phyloP scores from a whole-genome alignment of 2,329 filamentous ascomycete species.

The Cladosporium cucumerinum region DNA sequence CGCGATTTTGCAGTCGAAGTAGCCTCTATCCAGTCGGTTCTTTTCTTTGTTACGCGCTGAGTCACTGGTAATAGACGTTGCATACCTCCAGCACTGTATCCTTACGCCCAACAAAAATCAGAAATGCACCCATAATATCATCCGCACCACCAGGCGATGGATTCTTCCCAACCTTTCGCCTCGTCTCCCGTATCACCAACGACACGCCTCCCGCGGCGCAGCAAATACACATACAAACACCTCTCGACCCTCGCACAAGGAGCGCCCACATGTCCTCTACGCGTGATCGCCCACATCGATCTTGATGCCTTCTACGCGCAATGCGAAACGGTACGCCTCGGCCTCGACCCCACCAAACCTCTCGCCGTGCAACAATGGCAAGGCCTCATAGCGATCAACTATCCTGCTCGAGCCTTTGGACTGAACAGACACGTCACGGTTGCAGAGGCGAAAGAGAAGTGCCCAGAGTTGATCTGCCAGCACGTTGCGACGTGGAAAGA shows the following conservation, averaged over 20 bases:
- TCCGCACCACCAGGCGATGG: constrained; percentile 5
- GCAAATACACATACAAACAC: constrained; percentile 81
- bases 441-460: constrained; percentile 79
- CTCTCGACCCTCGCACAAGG: constrained; percentile 71
- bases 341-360: constrained; percentile 69
- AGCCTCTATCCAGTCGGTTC: neutral
- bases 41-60: neutral
- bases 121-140: constrained; percentile 5
- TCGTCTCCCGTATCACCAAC: constrained; percentile 30
- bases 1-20: neutral
- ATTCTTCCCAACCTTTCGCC: constrained; percentile 25
- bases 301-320: constrained; percentile 95
- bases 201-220: constrained; percentile 42
- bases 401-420: constrained; percentile 77
- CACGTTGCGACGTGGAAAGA: constrained; percentile 95
- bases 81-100: neutral
- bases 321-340: constrained; percentile 87
- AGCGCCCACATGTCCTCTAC: constrained; percentile 70
- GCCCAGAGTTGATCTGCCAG: constrained; percentile 78
- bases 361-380: constrained; percentile 96
- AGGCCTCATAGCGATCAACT: constrained; percentile 93
- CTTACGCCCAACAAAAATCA: neutral
- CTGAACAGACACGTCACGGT: constrained; percentile 76
- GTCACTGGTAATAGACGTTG: neutral
- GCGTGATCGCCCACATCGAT: constrained; percentile 87